Evolutionary conservation across 2,329 filamentous ascomycete genomes (phyloP).

Genomic region (Phyllachora maydis): DNA sequence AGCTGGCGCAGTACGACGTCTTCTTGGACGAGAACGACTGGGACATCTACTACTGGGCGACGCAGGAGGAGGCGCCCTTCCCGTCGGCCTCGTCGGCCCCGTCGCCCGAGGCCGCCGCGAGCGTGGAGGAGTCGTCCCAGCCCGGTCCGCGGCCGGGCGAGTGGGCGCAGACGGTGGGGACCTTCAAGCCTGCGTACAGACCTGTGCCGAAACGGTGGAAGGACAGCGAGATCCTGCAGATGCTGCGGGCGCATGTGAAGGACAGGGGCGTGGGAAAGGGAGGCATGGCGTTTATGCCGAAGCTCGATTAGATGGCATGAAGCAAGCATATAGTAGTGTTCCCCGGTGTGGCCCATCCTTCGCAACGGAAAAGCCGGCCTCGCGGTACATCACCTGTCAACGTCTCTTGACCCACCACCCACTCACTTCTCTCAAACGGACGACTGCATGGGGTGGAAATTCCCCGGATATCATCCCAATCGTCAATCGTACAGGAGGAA

Average conservation of each 20-base stretch:
- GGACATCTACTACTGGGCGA: slow-evolving; percentile 99
- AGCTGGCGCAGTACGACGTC: slow-evolving; percentile 68
- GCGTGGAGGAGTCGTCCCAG: slow-evolving; percentile 6
- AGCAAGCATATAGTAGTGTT: too few species aligned
- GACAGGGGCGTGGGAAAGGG: slow-evolving; percentile 19
- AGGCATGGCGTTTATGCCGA: slow-evolving; percentile 38
- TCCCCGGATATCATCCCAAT: too few species aligned
- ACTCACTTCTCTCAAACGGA: too few species aligned
- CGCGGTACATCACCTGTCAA: too few species aligned
- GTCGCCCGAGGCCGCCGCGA: slow-evolving; percentile 10
- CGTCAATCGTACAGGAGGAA: too few species aligned
- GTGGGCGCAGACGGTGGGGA: slow-evolving; percentile 92
- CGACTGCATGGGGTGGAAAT: too few species aligned
- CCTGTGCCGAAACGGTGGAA: slow-evolving; percentile 77
- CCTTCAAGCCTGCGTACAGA: slow-evolving; percentile 82
- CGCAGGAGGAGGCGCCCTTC: slow-evolving; percentile 55
- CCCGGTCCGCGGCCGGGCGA: slow-evolving; percentile 37
- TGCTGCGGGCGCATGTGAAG: slow-evolving; percentile 67
- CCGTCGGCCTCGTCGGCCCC: too few species aligned
- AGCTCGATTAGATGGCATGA: too few species aligned
- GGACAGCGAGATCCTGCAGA: slow-evolving; percentile 54
- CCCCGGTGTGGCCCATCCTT: too few species aligned
- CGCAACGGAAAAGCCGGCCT: too few species aligned
- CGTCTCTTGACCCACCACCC: too few species aligned
- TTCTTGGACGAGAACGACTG: slow-evolving; percentile 99